phyloP scores from a whole-genome alignment of 192 early-diverging fungal genomes.

The Obelidium mucronatum region DNA sequence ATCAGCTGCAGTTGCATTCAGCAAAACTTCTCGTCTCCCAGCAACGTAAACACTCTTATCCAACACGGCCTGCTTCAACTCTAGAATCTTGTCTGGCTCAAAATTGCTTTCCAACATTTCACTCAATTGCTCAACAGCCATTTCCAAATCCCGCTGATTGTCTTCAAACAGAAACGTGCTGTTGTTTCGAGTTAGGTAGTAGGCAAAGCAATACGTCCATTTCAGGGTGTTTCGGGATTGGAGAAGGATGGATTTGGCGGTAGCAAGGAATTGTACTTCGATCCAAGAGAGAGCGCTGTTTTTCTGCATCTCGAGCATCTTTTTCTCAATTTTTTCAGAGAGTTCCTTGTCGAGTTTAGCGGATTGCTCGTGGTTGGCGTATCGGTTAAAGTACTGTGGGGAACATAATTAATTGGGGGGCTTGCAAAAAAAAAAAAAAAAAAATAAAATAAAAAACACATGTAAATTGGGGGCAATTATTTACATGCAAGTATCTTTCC shows the following conservation, averaged over 20 bases:
- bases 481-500: conserved; percentile 94
- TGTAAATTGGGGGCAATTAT: conserved; percentile 28
- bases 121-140: conserved; percentile 94
- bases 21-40: conserved; percentile 83
- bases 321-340: conserved; percentile 85
- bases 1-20: conserved; percentile 91
- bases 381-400: conserved; percentile 92
- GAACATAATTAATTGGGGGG: neutral
- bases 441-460: conserved; percentile 1
- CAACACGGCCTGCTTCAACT: conserved; percentile 85
- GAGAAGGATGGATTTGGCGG: conserved; percentile 89
- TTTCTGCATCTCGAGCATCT: conserved; percentile 97
- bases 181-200: conserved; percentile 88
- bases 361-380: conserved; percentile 97
- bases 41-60: conserved; percentile 96
- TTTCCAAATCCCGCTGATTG: conserved; percentile 98
- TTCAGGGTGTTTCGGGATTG: conserved; percentile 91
- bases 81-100: conserved; percentile 69
- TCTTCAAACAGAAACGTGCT: conserved; percentile 94
- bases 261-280: conserved; percentile 96
- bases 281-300: conserved; percentile 93
- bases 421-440: conserved; percentile 9
- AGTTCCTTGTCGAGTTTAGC: conserved; percentile 84
- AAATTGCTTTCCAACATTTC: conserved; percentile 91
- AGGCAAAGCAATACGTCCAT: conserved; percentile 98